Evolutionary conservation across 192 early-diverging fungal species (phyloP), one percentile per base, ranked within the genome.

Genomic region (Helicostylum pulchrum): DNA sequence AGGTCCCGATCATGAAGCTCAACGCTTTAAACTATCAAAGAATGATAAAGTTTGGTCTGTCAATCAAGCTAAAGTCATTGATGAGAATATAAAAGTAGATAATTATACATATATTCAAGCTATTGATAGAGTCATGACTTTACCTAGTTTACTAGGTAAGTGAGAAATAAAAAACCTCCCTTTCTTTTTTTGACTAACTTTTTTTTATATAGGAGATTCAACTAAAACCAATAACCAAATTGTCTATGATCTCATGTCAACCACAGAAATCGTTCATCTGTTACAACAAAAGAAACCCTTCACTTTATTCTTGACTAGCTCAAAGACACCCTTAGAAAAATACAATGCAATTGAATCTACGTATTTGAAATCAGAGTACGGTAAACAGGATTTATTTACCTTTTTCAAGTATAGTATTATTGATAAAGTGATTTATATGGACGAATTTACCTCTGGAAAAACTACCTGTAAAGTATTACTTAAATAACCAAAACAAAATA

Each of bases 51-150:
- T 36, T 36, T 39, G 55, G 34, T 34, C 44, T 20, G 48, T 76
- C 12, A 69, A 69, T 45, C 64, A 65, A 15, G 65, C 61, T 19
- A 54, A 36, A 14, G 63, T 76, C 17, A 61, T 59, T 0, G 46
- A 66, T 15, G 74, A 74, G 34, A 72, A 82, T 58, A 69, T 73
- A 34, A n/a, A 57, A 9, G 80, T 72, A 0, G 75, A 80, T 49
- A 78, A 71, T 30, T 20, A 58, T 5, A 79, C 78, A 3, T 70
- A 73, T 11, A 68, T 85, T 15, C 84, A 85, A 56, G 80, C 80
- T 0, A 46, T 84, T 1, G 58, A 71, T 53, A 70, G 74, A 11
- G 34, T 84, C 3, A 42, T 82, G 42, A 17, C 10, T 3, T 74
- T 75, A 44, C 83, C 83, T 21, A 56, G 20, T 1, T 58, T 70